These are phyloP conservation scores for Scedosporium aurantiacum DNA, from an alignment of 2,329 filamentous ascomycete genomes.

Conservation along the genomic window DNA sequence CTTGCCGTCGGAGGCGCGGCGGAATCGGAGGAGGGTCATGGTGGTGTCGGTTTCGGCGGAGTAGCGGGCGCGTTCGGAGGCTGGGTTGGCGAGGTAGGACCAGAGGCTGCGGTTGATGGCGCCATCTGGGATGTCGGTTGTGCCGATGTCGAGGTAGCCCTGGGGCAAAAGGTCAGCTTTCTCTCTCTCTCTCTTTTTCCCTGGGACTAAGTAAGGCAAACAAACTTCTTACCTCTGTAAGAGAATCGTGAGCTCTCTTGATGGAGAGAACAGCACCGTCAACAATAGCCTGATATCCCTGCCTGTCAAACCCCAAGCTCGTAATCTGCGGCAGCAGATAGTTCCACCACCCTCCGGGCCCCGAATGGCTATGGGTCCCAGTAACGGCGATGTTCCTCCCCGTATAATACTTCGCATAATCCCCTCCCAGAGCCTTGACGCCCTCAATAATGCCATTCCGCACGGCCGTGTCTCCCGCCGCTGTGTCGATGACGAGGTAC, in stretches of 20 bases:
- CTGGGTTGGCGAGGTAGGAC: conserved; percentile 78
- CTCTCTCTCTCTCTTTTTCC: neutral
- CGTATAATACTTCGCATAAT: conserved; percentile 59
- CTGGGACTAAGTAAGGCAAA: neutral
- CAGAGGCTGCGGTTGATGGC: conserved; percentile 86
- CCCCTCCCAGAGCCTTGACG: conserved; percentile 53
- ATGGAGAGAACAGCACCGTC: conserved; percentile 64
- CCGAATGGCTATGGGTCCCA: conserved; percentile 83
- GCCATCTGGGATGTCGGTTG: conserved; percentile 58
- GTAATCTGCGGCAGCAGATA: conserved; percentile 85
- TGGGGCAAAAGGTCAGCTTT: conserved; percentile 13
- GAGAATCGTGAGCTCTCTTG: conserved; percentile 31
- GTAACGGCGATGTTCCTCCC: conserved; percentile 78
- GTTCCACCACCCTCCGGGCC: conserved; percentile 84
- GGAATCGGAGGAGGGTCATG: conserved; percentile 70
- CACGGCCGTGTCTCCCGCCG: conserved; percentile 77
- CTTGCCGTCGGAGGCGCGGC: conserved; percentile 61
- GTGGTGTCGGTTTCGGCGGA: conserved; percentile 38
- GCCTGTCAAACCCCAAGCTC: conserved; percentile 71
- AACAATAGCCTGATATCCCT: conserved; percentile 79
- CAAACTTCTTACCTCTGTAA: conserved; percentile 36
- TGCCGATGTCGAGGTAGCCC: conserved; percentile 61
- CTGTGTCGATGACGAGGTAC: conserved; percentile 78
- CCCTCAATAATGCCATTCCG: conserved; percentile 71
- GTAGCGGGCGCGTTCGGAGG: conserved; percentile 62